These are phyloP conservation scores for Graphiopsis chlorocephala DNA, from an alignment of 2,329 filamentous ascomycete genomes.

Conservation along the genomic window DNA sequence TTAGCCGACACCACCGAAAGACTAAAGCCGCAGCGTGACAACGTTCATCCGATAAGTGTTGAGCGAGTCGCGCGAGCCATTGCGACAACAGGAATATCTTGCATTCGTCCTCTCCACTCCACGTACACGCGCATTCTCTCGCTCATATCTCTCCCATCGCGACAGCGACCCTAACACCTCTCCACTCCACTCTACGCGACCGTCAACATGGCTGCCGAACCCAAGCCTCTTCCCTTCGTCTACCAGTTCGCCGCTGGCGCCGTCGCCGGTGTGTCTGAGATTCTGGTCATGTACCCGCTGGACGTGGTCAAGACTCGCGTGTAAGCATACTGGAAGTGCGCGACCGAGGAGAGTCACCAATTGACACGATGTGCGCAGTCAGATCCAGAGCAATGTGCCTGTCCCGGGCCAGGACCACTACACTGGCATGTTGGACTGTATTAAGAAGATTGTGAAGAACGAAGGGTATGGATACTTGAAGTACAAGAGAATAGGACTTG, in stretches of 20 bases:
- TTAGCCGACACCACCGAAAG: not conserved
- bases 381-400: slow-evolving; percentile 57
- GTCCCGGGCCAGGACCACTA: slow-evolving; percentile 76
- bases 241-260: slow-evolving; percentile 98
- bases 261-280: slow-evolving; percentile 92
- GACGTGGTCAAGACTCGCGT: slow-evolving; percentile 98
- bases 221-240: slow-evolving; percentile 81
- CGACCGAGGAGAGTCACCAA: not conserved
- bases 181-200: slow-evolving; percentile 14
- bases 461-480: slow-evolving; percentile 67
- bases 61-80: not conserved
- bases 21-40: not conserved
- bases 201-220: slow-evolving; percentile 43
- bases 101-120: not conserved
- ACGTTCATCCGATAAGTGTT: slow-evolving; percentile 7
- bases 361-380: slow-evolving; percentile 25
- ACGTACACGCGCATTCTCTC: not conserved
- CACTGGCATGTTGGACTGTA: slow-evolving; percentile 97
- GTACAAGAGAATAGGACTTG: not conserved
- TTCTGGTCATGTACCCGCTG: slow-evolving; percentile 78
- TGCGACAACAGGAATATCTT: not conserved
- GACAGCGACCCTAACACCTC: not conserved
- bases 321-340: slow-evolving; percentile 51
- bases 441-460: slow-evolving; percentile 92
- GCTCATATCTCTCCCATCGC: not conserved